phyloP scores from a whole-genome alignment of 257 asterid species.

The Primulina tabacum region DNA sequence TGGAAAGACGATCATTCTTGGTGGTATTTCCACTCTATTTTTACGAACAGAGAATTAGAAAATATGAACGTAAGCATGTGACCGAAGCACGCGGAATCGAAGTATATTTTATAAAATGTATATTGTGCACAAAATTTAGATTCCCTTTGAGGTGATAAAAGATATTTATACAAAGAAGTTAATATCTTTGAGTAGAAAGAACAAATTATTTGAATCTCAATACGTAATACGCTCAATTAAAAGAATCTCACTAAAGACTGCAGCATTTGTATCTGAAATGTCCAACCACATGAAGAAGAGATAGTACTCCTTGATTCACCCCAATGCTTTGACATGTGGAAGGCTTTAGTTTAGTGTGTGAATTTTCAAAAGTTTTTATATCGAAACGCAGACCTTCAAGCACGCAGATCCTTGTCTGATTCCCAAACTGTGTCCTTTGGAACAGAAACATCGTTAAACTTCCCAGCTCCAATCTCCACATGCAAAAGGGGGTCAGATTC shows the following conservation, averaged over 20 bases:
- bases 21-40: too few species aligned
- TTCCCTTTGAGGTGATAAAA: neutral
- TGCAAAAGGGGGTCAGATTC: neutral
- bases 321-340: neutral
- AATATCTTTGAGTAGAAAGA: neutral
- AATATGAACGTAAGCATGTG: neutral
- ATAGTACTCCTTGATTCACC: neutral
- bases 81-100: neutral
- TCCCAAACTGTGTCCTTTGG: neutral
- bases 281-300: neutral
- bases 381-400: neutral
- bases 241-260: neutral
- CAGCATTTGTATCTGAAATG: neutral
- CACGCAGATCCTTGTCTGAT: conserved; percentile 1
- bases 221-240: neutral
- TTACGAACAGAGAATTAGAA: too few species aligned
- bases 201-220: neutral
- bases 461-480: neutral
- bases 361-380: neutral
- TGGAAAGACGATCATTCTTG: too few species aligned
- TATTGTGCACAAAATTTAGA: neutral
- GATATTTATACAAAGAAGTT: neutral
- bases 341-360: neutral
- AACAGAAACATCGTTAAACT: neutral
- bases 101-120: neutral